phyloP scores from a whole-genome alignment of 257 asterid species.

The Scutellaria barbata region DNA sequence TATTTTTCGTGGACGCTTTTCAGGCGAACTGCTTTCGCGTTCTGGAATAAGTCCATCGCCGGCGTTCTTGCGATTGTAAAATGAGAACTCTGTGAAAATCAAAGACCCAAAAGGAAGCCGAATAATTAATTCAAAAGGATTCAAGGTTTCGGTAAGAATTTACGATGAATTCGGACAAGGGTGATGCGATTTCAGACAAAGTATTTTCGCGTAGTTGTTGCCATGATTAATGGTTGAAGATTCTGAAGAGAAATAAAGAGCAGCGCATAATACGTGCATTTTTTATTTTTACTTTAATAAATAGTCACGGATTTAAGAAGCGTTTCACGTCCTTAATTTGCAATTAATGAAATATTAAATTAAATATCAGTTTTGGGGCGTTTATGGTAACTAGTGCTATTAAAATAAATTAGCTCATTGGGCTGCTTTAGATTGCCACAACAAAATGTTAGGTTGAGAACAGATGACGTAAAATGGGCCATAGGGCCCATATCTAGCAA shows the following conservation, averaged over 20 bases:
- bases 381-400: no score
- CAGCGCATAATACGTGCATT: no score
- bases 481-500: conserved; percentile 26
- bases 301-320: no score
- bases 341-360: no score
- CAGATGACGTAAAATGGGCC: not conserved
- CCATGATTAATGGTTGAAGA: not conserved
- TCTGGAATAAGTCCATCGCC: conserved; percentile 69
- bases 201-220: not conserved
- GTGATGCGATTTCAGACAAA: not conserved
- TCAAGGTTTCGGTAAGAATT: not conserved
- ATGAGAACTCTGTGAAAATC: conserved; percentile 31
- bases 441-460: no score
- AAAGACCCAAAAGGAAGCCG: not conserved
- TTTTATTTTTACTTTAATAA: no score
- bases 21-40: conserved; percentile 70
- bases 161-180: no score
- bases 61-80: conserved; percentile 37
- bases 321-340: no score
- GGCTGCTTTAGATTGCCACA: no score
- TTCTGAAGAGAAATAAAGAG: no score
- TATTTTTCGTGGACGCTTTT: conserved; percentile 62
- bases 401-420: no score
- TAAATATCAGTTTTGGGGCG: no score
- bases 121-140: not conserved